Percentiles rank a stretch among this genome's conserved stretches.
Conservation (phyloP, 2,329 filamentous ascomycete species). For the Dactylellina cionopaga region DNA sequence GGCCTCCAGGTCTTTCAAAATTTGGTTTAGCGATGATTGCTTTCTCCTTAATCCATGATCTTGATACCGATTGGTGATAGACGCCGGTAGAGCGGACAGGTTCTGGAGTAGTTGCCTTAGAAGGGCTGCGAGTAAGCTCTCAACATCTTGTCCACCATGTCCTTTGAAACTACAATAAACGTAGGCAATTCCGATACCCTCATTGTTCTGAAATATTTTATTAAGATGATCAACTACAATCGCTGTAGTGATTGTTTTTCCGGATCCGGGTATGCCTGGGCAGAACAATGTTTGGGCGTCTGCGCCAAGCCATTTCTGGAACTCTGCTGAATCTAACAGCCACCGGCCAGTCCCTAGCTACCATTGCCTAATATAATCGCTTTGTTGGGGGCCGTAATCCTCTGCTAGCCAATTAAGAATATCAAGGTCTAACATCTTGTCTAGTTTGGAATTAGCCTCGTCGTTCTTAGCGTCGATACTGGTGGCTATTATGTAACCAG, state of each 20-base stretch:
- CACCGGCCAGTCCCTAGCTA: background rate
- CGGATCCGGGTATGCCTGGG: slow-evolving; percentile 51
- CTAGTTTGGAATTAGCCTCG: background rate
- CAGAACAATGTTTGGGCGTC: background rate
- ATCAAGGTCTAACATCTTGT: background rate
- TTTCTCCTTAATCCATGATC: slow-evolving; percentile 27
- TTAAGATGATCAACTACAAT: background rate
- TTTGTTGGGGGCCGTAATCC: background rate
- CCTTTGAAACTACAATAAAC: slow-evolving; percentile 17
- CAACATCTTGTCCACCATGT: background rate
- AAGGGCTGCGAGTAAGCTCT: background rate
- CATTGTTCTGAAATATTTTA: background rate
- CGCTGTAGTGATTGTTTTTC: slow-evolving; percentile 50
- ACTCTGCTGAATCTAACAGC: background rate
- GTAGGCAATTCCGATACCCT: background rate
- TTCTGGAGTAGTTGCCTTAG: background rate
- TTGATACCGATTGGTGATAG: background rate
- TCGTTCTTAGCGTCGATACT: too few species aligned
- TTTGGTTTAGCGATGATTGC: background rate
- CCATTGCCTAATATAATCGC: background rate
- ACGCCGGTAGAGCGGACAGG: background rate
- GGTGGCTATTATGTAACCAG: too few species aligned
- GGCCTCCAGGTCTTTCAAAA: background rate
- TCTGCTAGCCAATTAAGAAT: slow-evolving; percentile 18
- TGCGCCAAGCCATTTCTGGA: background rate